A percentile compares a stretch with the other conserved stretches of the same genome.
These are phyloP conservation scores for Stramenopiles sp. DNA, from an alignment of 352 stramenopile species.

Conservation along the genomic window DNA sequence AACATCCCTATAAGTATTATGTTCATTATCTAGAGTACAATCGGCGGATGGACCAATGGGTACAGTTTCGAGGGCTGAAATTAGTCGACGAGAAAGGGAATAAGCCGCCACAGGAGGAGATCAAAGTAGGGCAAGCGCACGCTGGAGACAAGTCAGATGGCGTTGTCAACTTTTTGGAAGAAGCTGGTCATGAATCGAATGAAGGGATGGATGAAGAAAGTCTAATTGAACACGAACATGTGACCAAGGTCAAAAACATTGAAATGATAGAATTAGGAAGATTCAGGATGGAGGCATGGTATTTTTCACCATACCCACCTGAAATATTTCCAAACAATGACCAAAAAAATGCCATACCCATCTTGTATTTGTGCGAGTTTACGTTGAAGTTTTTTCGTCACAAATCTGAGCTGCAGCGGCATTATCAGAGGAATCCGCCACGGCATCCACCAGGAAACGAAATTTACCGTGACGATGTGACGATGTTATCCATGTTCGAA, in stretches of 20 bases:
- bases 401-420: not conserved
- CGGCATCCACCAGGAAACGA: not conserved
- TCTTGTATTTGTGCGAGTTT: slow-evolving; percentile 66
- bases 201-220: too few species aligned
- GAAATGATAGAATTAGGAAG: not conserved
- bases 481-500: slow-evolving; percentile 24
- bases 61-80: too few species aligned
- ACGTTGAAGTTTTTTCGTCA: slow-evolving; percentile 52
- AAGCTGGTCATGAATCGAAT: too few species aligned
- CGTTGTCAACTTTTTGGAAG: too few species aligned
- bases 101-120: too few species aligned
- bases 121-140: too few species aligned
- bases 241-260: slow-evolving; percentile 1
- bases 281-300: not conserved
- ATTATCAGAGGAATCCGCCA: not conserved
- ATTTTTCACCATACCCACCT: not conserved
- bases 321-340: slow-evolving; percentile 21
- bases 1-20: too few species aligned
- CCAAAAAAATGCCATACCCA: too few species aligned
- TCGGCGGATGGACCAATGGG: too few species aligned
- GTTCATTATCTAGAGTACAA: too few species aligned
- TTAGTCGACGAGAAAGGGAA: too few species aligned
- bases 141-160: too few species aligned
- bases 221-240: not conserved
- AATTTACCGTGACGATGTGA: not conserved